Base-by-base conservation (phyloP, 225 moss, liverwort and hornwort genomes). In the Pseudoscleropodium purum region DNA sequence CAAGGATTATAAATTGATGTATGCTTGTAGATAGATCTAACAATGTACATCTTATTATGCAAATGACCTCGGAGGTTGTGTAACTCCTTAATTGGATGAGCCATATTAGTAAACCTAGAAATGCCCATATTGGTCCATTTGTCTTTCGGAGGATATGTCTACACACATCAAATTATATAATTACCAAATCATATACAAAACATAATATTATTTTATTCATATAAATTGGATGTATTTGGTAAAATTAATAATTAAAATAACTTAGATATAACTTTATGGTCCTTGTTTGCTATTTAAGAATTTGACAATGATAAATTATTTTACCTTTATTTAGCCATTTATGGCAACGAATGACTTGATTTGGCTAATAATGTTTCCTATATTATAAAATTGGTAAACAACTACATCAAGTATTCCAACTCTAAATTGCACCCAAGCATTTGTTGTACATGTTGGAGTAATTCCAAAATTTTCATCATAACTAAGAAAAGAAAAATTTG, bases 111-210 rank as follows among this genome's bases (percentile, higher is more conserved):
- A 86, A 95, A 92, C 10, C 89, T 92, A 5, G 96, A 91, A 37
- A 95, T 91, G 25, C 97, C 93, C 14, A 94, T 96, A 82, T 98
- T 96, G 3, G 96, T 97, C 98, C 96, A 96, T 76, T 95, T 96
- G 54, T 96, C 94, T 87, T 96, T 96, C 2, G 93, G 92, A 30
- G 93, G 97, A 91, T 95, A 98, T 34, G 96, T 95, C 98, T 98
- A 73, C 82, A 82, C 26, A 60, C 19, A 66, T 62, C 30, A 87
- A 68, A 8, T 83, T 80, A 78, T 54, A 7, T 31, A 5, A 54
- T 43, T 19, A 83, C 31, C 11, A 76, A 75, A 89, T 33, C 27
- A 66, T 5, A 57, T 29, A 75, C 2, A 54, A 47, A 17, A 14
- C 1, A 31, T 41, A 21, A 10, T 1, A 31, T 84, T 39, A 54